Base-by-base conservation (phyloP, 2,329 filamentous ascomycete genomes). In the Setomelanomma holmii region DNA sequence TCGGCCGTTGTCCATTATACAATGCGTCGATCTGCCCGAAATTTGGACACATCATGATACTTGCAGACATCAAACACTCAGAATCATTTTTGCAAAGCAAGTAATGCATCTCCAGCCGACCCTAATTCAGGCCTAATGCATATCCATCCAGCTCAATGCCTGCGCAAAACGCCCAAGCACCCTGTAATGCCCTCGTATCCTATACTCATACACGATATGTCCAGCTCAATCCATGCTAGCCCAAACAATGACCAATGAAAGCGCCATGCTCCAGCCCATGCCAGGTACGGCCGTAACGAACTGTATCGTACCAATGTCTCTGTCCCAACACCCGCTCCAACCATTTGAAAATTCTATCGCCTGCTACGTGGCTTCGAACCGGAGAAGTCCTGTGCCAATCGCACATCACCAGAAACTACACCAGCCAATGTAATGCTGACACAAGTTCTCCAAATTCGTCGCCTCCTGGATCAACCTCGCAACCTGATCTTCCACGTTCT, bases 401-500 rank as follows among this genome's bases (percentile, higher is more conserved):
- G 22, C 14, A 23, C 14, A 38, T 46, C 65, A 98, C 93, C 93
- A 98, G 83, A 97, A 98, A 77, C 91, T 96, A 78, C 93, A 98
- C 93, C 93, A 98, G 59, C 95, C 95, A 66, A 98, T 96, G 75
- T 97, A 99, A 79, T 98, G 95, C 81, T 98, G 95, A 74, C 95
- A 99, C 56, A 99, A 80, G 74, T 98, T 98, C 83, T 98, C 95
- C 66, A 98, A 81, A 71, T 95, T 97, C 5, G 95, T 99, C 19
- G 95, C 95, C 79, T 99, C 93, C 56, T 89, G 88, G 65, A 99
- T 89, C 67, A 99, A 80, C 75, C 96, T 93, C 76, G 96, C 93
- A 4, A 99, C 96, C 78, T 99, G 95, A 56, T 86, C 86, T 49
- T 90, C 87, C 19, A 96, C 87, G 51, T 87, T 88, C 58, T 99